A percentile compares a stretch with the other conserved stretches of the same genome.
phyloP scores from a whole-genome alignment of 1,284 basidiomycete species.

The Cutaneotrichosporon sp. region DNA sequence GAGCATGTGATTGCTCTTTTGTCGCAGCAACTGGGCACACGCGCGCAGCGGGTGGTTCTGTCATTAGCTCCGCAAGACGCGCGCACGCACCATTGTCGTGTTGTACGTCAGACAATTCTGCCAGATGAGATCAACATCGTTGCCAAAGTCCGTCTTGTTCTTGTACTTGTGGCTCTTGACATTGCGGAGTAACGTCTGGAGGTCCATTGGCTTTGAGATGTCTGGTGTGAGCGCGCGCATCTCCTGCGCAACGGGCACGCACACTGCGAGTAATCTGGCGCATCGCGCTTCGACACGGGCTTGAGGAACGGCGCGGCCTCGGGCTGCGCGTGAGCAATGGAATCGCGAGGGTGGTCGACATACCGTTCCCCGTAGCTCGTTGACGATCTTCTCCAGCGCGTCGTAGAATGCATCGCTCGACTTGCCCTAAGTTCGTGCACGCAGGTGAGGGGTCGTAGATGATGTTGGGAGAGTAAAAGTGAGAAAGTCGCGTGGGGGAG shows the following conservation, averaged over 20 bases:
- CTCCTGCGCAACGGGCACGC: constrained; percentile 22
- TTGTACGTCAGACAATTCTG: constrained; percentile 94
- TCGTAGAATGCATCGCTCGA: constrained; percentile 88
- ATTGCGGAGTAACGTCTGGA: constrained; percentile 88
- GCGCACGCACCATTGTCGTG: constrained; percentile 69
- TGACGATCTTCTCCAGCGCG: constrained; percentile 79
- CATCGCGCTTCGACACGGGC: constrained; percentile 81
- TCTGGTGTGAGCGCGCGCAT: constrained; percentile 58
- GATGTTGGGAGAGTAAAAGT: background rate
- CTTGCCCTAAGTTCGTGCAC: constrained; percentile 52
- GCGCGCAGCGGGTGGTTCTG: constrained; percentile 76
- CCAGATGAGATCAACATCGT: constrained; percentile 96
- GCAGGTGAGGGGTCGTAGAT: background rate
- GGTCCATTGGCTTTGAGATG: constrained; percentile 89
- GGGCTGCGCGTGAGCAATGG: constrained; percentile 57
- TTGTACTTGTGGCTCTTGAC: constrained; percentile 90
- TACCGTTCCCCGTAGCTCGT: constrained; percentile 79
- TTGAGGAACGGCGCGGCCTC: constrained; percentile 87
- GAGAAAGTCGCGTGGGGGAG: background rate
- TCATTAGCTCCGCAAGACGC: constrained; percentile 12
- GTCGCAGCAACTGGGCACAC: constrained; percentile 70
- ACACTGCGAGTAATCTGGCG: constrained; percentile 88
- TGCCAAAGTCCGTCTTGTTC: constrained; percentile 87
- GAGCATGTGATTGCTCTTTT: constrained; percentile 78
- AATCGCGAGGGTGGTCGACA: constrained; percentile 37